These are phyloP conservation scores for Rhizopogon vesiculosus DNA, from an alignment of 768 basidiomycete genomes.

Conservation along the genomic window DNA sequence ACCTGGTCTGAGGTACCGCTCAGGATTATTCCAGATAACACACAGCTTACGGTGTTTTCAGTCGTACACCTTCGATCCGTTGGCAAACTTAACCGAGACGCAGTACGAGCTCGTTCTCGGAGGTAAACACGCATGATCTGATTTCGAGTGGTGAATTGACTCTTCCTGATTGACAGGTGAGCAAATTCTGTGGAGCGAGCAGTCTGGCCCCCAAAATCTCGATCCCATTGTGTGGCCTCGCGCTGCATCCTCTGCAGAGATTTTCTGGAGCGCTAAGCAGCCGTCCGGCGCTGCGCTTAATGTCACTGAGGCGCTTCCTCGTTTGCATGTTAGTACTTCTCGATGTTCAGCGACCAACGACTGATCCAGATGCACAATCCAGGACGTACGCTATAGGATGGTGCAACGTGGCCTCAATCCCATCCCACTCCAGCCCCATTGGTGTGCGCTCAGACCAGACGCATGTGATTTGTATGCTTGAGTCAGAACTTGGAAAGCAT, in stretches of 20 bases:
- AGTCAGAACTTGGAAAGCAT: neutral
- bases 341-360: constrained; percentile 14
- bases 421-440: constrained; percentile 35
- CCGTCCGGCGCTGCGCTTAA: constrained; percentile 28
- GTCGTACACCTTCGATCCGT: constrained; percentile 71
- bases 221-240: constrained; percentile 72
- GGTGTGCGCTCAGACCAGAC: constrained; percentile 65
- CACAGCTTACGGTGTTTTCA: constrained; percentile 24
- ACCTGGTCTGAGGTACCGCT: too few species aligned
- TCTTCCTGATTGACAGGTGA: constrained; percentile 36
- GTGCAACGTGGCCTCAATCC: constrained; percentile 57
- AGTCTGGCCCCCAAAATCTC: constrained; percentile 62
- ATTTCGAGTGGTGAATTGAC: neutral
- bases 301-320: constrained; percentile 47
- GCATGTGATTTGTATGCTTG: constrained; percentile 43
- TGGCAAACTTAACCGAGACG: constrained; percentile 43
- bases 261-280: constrained; percentile 64
- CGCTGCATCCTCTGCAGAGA: constrained; percentile 65
- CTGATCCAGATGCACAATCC: neutral
- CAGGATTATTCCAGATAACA: neutral
- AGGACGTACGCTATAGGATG: constrained; percentile 47
- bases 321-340: constrained; percentile 44
- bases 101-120: constrained; percentile 60
- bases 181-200: constrained; percentile 72
- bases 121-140: constrained; percentile 35